Evolutionary conservation across 257 asterid species (phyloP).

Genomic region (Oldenlandia corymbosa): DNA sequence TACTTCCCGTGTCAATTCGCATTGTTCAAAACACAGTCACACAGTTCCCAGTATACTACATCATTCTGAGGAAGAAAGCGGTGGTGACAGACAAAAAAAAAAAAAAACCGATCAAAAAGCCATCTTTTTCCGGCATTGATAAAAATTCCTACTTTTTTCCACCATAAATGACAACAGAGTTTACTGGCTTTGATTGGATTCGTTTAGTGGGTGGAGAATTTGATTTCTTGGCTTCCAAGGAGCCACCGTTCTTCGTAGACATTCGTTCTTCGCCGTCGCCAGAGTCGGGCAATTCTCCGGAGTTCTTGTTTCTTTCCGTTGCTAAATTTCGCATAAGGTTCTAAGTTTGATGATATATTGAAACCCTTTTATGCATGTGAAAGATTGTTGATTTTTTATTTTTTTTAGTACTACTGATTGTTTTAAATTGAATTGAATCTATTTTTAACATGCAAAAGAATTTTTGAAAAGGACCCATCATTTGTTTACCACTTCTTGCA

Average conservation of each 20-base stretch:
- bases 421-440: background rate
- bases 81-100: no score
- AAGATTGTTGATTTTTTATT: background rate
- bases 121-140: no score
- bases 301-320: slow-evolving; percentile 29
- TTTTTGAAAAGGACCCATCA: slow-evolving; percentile 22
- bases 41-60: no score
- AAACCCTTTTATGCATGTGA: background rate
- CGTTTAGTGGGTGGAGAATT: slow-evolving; percentile 22
- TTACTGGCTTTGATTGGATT: slow-evolving; percentile 26
- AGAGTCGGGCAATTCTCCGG: slow-evolving; percentile 37
- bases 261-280: slow-evolving; percentile 46
- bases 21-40: no score
- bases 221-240: slow-evolving; percentile 23
- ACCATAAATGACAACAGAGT: slow-evolving; percentile 74
- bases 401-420: no score
- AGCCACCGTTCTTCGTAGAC: slow-evolving; percentile 17
- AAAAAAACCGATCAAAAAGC: no score
- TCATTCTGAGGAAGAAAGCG: no score
- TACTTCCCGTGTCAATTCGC: no score
- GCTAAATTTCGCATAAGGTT: slow-evolving; percentile 59
- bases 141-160: slow-evolving; percentile 12
- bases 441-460: background rate
- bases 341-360: no score
- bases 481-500: slow-evolving; percentile 4